Conservation (phyloP, 352 stramenopile genomes). For the Phytophthora cryptogea region DNA sequence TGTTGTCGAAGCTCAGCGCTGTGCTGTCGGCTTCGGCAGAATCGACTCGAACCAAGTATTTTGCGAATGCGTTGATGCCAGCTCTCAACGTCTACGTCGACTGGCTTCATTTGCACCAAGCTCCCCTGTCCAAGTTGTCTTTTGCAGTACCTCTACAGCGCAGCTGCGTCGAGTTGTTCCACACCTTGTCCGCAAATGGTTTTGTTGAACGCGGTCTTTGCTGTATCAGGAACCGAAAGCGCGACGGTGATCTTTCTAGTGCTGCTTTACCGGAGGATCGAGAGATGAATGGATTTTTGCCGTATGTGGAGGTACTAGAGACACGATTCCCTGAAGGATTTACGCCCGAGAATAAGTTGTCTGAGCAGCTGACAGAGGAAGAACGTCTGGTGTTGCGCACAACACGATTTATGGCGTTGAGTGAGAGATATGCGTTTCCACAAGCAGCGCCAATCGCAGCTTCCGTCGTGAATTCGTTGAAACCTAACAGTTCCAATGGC, state of each 20-base stretch:
- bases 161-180: constrained; percentile 21
- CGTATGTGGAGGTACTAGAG: constrained; percentile 14
- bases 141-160: constrained; percentile 12
- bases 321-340: constrained; percentile 12
- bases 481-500: neutral
- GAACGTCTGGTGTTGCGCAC: constrained; percentile 25
- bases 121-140: constrained; percentile 8
- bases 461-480: neutral
- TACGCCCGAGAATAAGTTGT: constrained; percentile 1
- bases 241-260: constrained; percentile 16
- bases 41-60: constrained; percentile 23
- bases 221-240: constrained; percentile 23
- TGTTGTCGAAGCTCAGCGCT: constrained; percentile 21
- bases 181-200: constrained; percentile 23
- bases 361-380: constrained; percentile 17
- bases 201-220: constrained; percentile 29
- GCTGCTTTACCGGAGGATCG: constrained; percentile 42
- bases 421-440: constrained; percentile 31
- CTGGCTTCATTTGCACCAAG: constrained; percentile 44
- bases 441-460: neutral
- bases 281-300: constrained; percentile 49
- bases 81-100: constrained; percentile 43
- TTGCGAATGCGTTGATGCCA: constrained; percentile 46
- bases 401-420: constrained; percentile 29
- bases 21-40: constrained; percentile 26